Conservation (phyloP, 257 asterid genomes). For the Fraxinus pennsylvanica region DNA sequence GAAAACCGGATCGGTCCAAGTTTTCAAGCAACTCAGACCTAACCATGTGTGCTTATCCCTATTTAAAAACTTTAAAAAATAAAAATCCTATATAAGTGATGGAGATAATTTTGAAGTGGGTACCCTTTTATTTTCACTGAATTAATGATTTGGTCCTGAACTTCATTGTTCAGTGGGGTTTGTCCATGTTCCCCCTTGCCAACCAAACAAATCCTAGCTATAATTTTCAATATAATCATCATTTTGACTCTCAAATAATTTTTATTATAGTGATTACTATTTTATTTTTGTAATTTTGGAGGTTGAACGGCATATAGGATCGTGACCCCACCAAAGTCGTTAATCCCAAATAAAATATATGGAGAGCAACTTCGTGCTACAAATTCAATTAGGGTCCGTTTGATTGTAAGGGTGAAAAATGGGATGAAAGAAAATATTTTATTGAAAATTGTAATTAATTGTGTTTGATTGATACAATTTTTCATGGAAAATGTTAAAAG, state of each 20-base stretch:
- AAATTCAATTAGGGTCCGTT: neutral
- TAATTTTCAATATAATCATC: slow-evolving; percentile 15
- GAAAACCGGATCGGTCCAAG: too few species aligned
- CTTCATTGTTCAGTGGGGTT: slow-evolving; percentile 33
- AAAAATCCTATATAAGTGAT: neutral
- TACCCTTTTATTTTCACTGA: slow-evolving; percentile 11
- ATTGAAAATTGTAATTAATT: too few species aligned
- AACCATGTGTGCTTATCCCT: too few species aligned
- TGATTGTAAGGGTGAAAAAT: too few species aligned
- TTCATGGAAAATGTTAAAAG: too few species aligned
- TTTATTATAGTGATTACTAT: neutral
- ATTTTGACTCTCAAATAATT: neutral
- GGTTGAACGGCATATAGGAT: slow-evolving; percentile 20
- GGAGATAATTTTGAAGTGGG: slow-evolving; percentile 4
- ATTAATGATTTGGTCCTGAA: slow-evolving; percentile 29
- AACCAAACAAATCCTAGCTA: slow-evolving; percentile 19
- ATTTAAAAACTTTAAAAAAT: too few species aligned
- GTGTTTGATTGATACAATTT: too few species aligned
- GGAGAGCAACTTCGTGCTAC: neutral
- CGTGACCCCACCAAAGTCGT: slow-evolving; percentile 18
- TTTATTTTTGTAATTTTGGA: slow-evolving; percentile 2
- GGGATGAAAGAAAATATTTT: too few species aligned
- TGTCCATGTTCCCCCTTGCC: slow-evolving; percentile 12
- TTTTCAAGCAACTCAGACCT: too few species aligned
- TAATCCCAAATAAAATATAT: slow-evolving; percentile 9